Evolutionary conservation across 2,329 filamentous ascomycete genomes (phyloP), one percentile per base, ranked within the genome.

Genomic region (Orbilia ellipsospora): DNA sequence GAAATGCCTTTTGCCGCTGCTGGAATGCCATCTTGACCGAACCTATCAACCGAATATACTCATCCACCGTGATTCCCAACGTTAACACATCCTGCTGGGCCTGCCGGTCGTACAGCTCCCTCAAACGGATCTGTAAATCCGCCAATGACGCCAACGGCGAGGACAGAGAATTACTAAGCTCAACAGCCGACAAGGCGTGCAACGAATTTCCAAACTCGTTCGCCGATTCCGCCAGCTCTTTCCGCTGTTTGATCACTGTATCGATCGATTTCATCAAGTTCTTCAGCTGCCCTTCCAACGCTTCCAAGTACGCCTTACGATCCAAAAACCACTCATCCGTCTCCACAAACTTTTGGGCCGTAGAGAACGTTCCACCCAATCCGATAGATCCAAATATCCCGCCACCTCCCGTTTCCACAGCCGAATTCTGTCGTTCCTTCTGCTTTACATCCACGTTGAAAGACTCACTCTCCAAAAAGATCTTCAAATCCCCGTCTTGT

Each of bases 321-420:
- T 99, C 95, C 80, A 99, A 94, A 84, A 99, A 99, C 95, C 94
- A 99, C 90, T 99, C 95, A 82, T 99, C 95, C 81, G 98, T 95
- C 83, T 99, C 95, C 45, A 99, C 89, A 83, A 99, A 99, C 83
- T 99, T 99, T 51, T 68, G 63, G 73, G 86, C 86, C 40, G 83
- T 84, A 80, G 87, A 90, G 15, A 74, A 74, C 15, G 70, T 63
- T 64, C 89, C 87, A 72, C 89, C 87, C 16, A 76, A 56, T 10
- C 73, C 73, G 23, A 74, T 68, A 2, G 52, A 57, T 31, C 94
- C 92, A 26, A 94, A 89, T 77, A 87, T 91, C 77, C 95, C 87
- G 20, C 93, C 92, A 64, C 95, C 94, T 84, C 98, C 98, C 84
- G 90, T 96, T 83, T 98, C 95, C 50, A 89, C 89, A 2, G 96